A percentile compares a stretch with the other conserved stretches of the same genome.
Conservation (phyloP, 2,329 filamentous ascomycete species). For the Arthroderma uncinatum region DNA sequence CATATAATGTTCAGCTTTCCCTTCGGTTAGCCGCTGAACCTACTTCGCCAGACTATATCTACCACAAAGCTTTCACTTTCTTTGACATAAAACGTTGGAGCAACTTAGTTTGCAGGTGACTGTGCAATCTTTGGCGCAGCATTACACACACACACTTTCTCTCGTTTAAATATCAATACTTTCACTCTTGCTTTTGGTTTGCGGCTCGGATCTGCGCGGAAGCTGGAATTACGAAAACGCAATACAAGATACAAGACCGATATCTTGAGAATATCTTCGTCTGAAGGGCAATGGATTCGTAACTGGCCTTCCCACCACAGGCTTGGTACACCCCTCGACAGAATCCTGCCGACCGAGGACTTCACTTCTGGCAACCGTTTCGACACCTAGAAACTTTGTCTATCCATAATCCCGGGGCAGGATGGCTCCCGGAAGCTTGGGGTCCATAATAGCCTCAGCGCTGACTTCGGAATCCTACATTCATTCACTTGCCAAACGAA, state of each 20-base stretch:
- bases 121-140: not conserved
- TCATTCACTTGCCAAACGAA: constrained; percentile 35
- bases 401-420: not conserved
- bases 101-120: not conserved
- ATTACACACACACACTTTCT: not conserved
- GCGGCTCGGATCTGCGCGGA: too few species aligned
- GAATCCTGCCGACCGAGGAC: not conserved
- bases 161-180: too few species aligned
- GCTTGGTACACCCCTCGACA: not conserved
- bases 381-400: not conserved
- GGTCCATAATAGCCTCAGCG: not conserved
- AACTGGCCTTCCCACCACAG: not conserved
- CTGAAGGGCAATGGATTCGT: not conserved
- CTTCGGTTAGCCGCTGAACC: not conserved
- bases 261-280: not conserved
- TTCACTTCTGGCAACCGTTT: too few species aligned
- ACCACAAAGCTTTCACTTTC: not conserved
- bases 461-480: constrained; percentile 8
- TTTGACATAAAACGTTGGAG: not conserved
- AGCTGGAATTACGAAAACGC: too few species aligned
- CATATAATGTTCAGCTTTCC: not conserved
- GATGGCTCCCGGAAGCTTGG: not conserved
- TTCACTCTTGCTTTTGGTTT: too few species aligned
- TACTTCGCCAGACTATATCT: not conserved
- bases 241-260: not conserved